Evolutionary conservation across 108 stramenopile species (phyloP).

Genomic region (Conticribra weissflogii): DNA sequence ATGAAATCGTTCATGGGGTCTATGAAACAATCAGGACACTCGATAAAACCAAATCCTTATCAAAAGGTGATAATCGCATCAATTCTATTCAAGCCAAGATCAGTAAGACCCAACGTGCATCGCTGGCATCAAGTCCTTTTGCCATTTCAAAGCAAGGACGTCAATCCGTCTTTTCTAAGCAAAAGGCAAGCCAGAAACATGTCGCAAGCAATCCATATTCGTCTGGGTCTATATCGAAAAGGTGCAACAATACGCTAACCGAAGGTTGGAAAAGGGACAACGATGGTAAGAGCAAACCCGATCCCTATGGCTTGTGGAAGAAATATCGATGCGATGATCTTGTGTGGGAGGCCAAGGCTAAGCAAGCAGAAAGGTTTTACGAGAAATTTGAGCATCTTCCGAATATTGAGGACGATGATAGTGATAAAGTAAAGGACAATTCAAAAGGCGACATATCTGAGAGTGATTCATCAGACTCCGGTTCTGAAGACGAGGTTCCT

Average conservation of each 20-base stretch:
- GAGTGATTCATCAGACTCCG: conserved; percentile 13
- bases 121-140: conserved; percentile 24
- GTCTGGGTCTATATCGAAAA: conserved; percentile 29
- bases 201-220: not conserved
- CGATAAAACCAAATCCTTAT: not conserved
- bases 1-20: conserved; percentile 37
- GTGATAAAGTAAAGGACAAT: not conserved
- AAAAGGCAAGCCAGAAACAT: not conserved
- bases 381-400: conserved; percentile 23
- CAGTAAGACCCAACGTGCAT: not conserved
- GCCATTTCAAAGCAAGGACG: conserved; percentile 3
- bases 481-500: conserved; percentile 21
- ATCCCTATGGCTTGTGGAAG: conserved; percentile 38
- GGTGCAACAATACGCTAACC: conserved; percentile 13
- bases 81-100: not conserved
- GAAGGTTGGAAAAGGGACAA: conserved; percentile 20
- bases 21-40: conserved; percentile 26
- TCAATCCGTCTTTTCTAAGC: not conserved
- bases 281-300: conserved; percentile 17
- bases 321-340: conserved; percentile 46
- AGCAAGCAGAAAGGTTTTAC: conserved; percentile 13
- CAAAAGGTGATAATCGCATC: not conserved
- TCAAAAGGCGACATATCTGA: conserved; percentile 3
- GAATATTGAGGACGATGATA: conserved; percentile 4
- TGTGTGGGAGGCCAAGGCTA: conserved; percentile 28